These are phyloP conservation scores for Hordeum vulgare DNA, from an alignment of 176 grass and related monocot species.

Conservation along the genomic window MorexV3_pseudomolecules_assembly NC_058519.1:321406661-321407160, in stretches of 20 bases:
- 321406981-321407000: slow-evolving; percentile 30
- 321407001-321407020: slow-evolving; percentile 65
- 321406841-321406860: too few species aligned
- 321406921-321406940: slow-evolving; percentile 35
- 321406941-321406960: slow-evolving; percentile 38
- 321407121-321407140: slow-evolving; percentile 57
- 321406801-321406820: too few species aligned
- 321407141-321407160: slow-evolving; percentile 68
- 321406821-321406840: too few species aligned
- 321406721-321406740: too few species aligned
- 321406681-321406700: too few species aligned
- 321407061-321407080: slow-evolving; percentile 44
- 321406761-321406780: too few species aligned
- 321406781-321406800: too few species aligned
- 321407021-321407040: slow-evolving; percentile 70
- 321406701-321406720: too few species aligned
- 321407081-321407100: slow-evolving; percentile 22
- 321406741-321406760: too few species aligned
- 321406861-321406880: too few species aligned
- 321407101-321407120: slow-evolving; percentile 42
- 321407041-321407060: slow-evolving; percentile 60
- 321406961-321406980: slow-evolving; percentile 59
- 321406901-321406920: slow-evolving; percentile 20
- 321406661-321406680: too few species aligned
- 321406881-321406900: not conserved